Conservation (phyloP, 345 rosid genomes). For the Ceriops tagal region DNA sequence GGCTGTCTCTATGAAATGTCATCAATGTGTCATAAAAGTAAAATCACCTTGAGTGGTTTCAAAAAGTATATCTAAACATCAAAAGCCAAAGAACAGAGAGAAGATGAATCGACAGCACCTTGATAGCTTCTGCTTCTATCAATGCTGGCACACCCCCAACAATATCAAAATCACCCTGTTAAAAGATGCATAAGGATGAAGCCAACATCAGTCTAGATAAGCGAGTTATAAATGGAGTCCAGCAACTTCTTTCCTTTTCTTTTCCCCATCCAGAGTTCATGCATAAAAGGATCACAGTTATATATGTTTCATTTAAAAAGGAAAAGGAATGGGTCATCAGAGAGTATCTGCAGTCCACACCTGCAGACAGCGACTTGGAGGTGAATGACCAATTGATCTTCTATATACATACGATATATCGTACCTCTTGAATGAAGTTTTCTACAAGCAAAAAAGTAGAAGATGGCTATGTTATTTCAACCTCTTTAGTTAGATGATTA, state of each 20-base stretch:
- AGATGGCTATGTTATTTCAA: slow-evolving; percentile 9
- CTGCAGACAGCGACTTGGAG: slow-evolving; percentile 90
- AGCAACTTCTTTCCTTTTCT: neutral
- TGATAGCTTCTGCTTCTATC: slow-evolving; percentile 88
- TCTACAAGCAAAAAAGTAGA: slow-evolving; percentile 42
- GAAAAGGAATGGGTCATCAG: neutral
- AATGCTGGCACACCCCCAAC: slow-evolving; percentile 84
- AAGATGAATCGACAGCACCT: slow-evolving; percentile 30
- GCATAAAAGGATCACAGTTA: too few relatives aligned
- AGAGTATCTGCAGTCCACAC: slow-evolving; percentile 27
- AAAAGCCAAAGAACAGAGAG: neutral
- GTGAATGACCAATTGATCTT: slow-evolving; percentile 91
- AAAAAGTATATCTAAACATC: neutral
- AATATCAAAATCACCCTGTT: slow-evolving; percentile 92
- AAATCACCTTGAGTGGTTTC: neutral
- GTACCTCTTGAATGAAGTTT: slow-evolving; percentile 79
- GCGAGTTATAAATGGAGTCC: neutral
- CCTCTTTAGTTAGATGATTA: neutral
- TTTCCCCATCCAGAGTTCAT: neutral
- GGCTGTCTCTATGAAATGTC: neutral
- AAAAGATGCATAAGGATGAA: slow-evolving; percentile 16
- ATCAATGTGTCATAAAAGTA: neutral
- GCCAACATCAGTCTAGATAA: slow-evolving; percentile 14
- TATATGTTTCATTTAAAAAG: neutral
- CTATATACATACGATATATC: slow-evolving; percentile 81